Conservation (phyloP, 257 asterid species). For the Handroanthus guayacan region DNA sequence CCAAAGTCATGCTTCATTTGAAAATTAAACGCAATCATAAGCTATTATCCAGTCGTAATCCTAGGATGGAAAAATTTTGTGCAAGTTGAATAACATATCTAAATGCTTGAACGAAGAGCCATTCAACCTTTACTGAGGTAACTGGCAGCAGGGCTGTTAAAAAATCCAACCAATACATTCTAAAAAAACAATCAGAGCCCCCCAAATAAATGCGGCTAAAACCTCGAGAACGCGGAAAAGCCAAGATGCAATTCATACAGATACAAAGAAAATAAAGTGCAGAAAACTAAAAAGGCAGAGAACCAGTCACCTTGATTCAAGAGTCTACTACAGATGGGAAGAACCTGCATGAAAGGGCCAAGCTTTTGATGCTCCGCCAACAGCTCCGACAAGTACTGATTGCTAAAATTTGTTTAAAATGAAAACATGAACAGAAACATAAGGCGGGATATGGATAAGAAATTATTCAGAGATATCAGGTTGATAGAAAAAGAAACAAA, state of each 20-base stretch:
- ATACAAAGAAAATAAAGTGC: neutral
- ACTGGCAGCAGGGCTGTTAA: neutral
- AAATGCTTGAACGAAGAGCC: constrained; percentile 24
- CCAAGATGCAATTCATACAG: constrained; percentile 51
- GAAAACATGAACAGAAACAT: neutral
- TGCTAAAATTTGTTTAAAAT: constrained; percentile 44
- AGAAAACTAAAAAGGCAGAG: neutral
- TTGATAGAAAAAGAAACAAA: neutral
- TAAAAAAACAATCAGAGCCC: neutral
- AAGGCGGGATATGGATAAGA: constrained; percentile 3
- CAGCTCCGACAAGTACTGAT: constrained; percentile 90
- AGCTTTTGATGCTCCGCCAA: constrained; percentile 96
- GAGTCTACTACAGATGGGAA: constrained; percentile 88
- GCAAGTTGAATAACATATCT: neutral
- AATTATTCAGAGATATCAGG: neutral
- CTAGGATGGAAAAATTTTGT: neutral
- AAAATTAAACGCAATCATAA: constrained; percentile 4
- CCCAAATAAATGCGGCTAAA: constrained; percentile 28
- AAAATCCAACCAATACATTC: constrained; percentile 35
- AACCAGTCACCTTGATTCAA: constrained; percentile 75
- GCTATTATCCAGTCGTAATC: neutral
- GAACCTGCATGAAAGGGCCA: constrained; percentile 95
- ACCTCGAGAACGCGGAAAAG: constrained; percentile 12
- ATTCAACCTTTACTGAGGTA: neutral
- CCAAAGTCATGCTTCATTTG: neutral